Base-by-base conservation (phyloP, 1,284 basidiomycete species). In the Exobasidium rhododendri region DNA sequence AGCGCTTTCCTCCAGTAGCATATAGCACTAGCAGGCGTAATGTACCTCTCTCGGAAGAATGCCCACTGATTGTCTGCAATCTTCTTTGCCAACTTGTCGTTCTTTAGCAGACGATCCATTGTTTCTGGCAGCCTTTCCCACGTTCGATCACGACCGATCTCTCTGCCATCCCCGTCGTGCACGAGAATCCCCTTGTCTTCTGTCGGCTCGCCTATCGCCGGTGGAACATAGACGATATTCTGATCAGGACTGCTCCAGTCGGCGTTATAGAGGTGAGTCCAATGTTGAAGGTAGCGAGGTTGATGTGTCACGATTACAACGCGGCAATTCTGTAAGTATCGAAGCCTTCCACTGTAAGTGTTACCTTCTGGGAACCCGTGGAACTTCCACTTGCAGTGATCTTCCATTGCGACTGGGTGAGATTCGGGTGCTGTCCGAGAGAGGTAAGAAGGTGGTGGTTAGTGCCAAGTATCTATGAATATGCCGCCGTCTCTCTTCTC, bases 381-480 rank as follows among this genome's bases (percentile, higher is more conserved):
- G 63, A 71, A 77, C 59, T 77, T 77, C 69, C 69, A 75, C 46
- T 66, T 67, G 63, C 74, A 75, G 54, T 77, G 74, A 52, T 75
- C 74, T 44, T 67, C 69, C 71, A 77, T 77, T 2, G 65, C 49
- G 1, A 74, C 64, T 13, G 62, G 61, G 0, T 28, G 20, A 32
- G n/a, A 3, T 11, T 24, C n/a, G 20, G 24, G 51, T 53, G 40
- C 54, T 14, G 35, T 17, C 13, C 10, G 13, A 54, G 10, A 40
- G 26, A 17, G 58, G n/a, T 53, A 11, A n/a, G 26, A n/a, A n/a
- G n/a, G n/a, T n/a, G n/a, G n/a, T n/a, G n/a, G n/a, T n/a, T n/a
- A n/a, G n/a, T n/a, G n/a, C n/a, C n/a, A n/a, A n/a, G n/a, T n/a
- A n/a, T n/a, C n/a, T n/a, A n/a, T n/a, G n/a, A n/a, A n/a, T n/a